phyloP scores from a whole-genome alignment of 257 asterid genomes.

The Eustoma russellianum region DNA sequence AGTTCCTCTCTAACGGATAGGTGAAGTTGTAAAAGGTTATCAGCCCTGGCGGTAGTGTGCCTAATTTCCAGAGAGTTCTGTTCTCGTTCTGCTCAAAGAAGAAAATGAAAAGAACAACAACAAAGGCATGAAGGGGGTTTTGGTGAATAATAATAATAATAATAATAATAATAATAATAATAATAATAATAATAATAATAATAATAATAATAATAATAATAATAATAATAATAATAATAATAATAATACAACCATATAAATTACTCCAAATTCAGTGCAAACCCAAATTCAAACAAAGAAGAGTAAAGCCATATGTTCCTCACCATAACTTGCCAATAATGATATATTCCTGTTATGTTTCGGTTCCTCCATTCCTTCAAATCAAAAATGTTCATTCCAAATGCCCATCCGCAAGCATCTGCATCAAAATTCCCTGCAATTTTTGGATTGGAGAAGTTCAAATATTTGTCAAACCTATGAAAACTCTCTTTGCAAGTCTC shows the following conservation, averaged over 20 bases:
- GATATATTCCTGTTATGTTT: constrained; percentile 88
- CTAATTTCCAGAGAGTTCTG: constrained; percentile 94
- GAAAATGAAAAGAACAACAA: constrained; percentile 5
- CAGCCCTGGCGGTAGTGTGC: constrained; percentile 88
- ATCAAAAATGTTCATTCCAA: constrained; percentile 89
- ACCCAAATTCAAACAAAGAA: neutral
- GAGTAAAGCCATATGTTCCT: constrained; percentile 9
- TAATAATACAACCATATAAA: too few species aligned
- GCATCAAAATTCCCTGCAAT: constrained; percentile 80
- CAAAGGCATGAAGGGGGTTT: neutral
- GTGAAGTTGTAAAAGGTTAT: constrained; percentile 91
- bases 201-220: too few species aligned
- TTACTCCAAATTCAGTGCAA: too few species aligned
- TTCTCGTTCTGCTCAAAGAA: constrained; percentile 56
- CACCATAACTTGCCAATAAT: constrained; percentile 83
- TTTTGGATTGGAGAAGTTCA: constrained; percentile 80
- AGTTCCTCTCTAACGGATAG: constrained; percentile 67
- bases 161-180: too few species aligned
- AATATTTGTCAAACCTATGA: constrained; percentile 86
- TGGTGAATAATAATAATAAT: too few species aligned
- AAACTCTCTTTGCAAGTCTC: constrained; percentile 97
- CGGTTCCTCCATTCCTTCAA: constrained; percentile 81
- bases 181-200: too few species aligned
- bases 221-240: too few species aligned
- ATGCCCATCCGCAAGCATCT: constrained; percentile 95